Base-by-base conservation (phyloP, 1,284 basidiomycete species). In the Ceratobasidium sp. region DNA sequence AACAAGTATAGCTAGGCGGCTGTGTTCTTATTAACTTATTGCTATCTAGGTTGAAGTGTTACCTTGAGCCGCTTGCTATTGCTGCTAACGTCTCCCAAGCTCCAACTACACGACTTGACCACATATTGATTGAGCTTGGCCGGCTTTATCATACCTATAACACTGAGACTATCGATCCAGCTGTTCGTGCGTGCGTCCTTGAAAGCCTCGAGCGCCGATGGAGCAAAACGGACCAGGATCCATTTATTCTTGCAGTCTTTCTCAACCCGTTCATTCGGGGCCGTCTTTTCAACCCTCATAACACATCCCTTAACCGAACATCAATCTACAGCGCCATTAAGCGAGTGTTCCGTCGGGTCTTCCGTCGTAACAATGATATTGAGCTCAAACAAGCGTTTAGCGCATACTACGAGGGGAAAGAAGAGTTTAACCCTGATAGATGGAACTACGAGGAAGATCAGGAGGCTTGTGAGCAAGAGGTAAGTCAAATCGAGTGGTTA, bases 191-290 rank as follows among this genome's bases (percentile, higher is more conserved):
- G 13, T 77, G 77, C 9, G 78, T 85, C 30, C 58, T 81, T 0
- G 44, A 63, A 0, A 84, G 83, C 75, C 77, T 85, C 58, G 82
- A 86, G 71, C 73, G 62, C 41, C 79, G 80, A 0, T 86, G 84
- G 84, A 59, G 44, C 13, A 83, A 83, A 49, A 75, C 79, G 14
- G 84, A 86, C 76, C 83, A 85, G 73, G 82, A 83, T 44, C 74
- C 83, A 7, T 85, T 83, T 73, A 80, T 85, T 72, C 79, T 82
- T 2, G 80, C 82, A 2, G 73, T 84, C 1, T 64, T 85, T 35
- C 71, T 84, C 28, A 85, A 85, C 76, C 81, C 79, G n/a, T 50
- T 46, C 66, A 55, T 75, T 46, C 49, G 47, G 5, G n/a, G 4
- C 9, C 46, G 54, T 7, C 50, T 72, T 3, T 74, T 74, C 70